Percentiles rank a stretch among this genome's conserved stretches.
These are phyloP conservation scores for Yamadazyma laniorum DNA, from an alignment of 805 yeast genomes.

Conservation along the genomic window DNA sequence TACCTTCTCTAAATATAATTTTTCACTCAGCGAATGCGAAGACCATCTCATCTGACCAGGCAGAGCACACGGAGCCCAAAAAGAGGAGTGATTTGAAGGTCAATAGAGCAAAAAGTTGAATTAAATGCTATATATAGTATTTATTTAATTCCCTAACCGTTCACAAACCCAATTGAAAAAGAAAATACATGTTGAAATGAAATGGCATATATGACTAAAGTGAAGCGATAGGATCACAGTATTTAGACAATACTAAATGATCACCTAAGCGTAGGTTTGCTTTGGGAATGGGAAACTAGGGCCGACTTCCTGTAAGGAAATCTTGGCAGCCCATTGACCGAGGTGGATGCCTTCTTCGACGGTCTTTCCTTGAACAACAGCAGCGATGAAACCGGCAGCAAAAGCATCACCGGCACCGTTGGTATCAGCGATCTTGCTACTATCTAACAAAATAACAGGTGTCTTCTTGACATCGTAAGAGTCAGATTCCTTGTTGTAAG, in stretches of 20 bases:
- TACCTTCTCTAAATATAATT: no score
- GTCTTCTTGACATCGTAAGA: constrained; percentile 48
- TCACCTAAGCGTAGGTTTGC: constrained; percentile 39
- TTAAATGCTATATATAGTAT: constrained; percentile 3
- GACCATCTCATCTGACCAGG: no score
- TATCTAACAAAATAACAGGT: constrained; percentile 71
- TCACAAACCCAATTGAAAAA: constrained; percentile 6
- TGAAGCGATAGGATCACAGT: no score
- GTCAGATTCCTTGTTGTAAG: constrained; percentile 49
- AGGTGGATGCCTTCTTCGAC: constrained; percentile 63
- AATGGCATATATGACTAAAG: no score
- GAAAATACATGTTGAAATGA: constrained; percentile 25
- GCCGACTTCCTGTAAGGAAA: constrained; percentile 90
- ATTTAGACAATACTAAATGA: no score
- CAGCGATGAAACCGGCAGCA: constrained; percentile 94
- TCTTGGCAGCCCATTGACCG: constrained; percentile 96
- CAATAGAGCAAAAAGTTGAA: constrained; percentile 11
- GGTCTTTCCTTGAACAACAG: constrained; percentile 70
- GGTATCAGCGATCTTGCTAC: constrained; percentile 76
- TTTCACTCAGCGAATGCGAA: no score
- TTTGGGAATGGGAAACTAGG: constrained; percentile 89
- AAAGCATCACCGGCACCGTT: constrained; percentile 99
- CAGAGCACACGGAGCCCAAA: no score
- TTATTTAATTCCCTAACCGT: neutral
- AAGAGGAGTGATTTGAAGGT: no score